Evolutionary conservation across 768 basidiomycete genomes (phyloP).

Genomic region (Psilocybe cubensis): DNA sequence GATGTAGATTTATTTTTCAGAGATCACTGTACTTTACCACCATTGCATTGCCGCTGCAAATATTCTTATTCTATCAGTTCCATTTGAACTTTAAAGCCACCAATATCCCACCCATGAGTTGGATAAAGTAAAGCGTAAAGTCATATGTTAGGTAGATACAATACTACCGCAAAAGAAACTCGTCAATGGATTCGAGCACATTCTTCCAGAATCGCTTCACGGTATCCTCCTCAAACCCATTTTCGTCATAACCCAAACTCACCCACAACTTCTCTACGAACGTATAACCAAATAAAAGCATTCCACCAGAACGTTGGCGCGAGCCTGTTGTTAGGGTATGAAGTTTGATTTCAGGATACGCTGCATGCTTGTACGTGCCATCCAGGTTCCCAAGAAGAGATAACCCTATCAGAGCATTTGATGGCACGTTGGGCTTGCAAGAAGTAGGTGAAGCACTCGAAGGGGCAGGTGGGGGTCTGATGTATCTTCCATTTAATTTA

Average conservation of each 20-base stretch:
- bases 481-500: constrained; percentile 48
- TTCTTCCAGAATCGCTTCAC: constrained; percentile 73
- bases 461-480: constrained; percentile 23
- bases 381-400: constrained; percentile 88
- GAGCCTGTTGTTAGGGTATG: constrained; percentile 84
- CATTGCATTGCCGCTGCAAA: neutral
- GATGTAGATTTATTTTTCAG: constrained; percentile 6
- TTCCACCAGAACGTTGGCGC: constrained; percentile 75
- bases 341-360: constrained; percentile 60
- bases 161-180: constrained; percentile 46
- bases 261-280: constrained; percentile 78
- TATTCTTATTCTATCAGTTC: neutral
- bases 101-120: no score
- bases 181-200: constrained; percentile 55
- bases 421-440: constrained; percentile 46
- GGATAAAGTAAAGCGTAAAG: no score
- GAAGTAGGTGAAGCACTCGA: constrained; percentile 11
- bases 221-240: constrained; percentile 66
- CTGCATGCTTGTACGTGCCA: constrained; percentile 73
- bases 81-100: no score
- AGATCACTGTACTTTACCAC: constrained; percentile 13
- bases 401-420: constrained; percentile 70
- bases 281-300: constrained; percentile 84
- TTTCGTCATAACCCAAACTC: constrained; percentile 79
- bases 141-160: neutral